A percentile compares a stretch with the other conserved stretches of the same genome.
Evolutionary conservation across 768 basidiomycete genomes (phyloP).

Genomic region (Boletus patriciae): DNA sequence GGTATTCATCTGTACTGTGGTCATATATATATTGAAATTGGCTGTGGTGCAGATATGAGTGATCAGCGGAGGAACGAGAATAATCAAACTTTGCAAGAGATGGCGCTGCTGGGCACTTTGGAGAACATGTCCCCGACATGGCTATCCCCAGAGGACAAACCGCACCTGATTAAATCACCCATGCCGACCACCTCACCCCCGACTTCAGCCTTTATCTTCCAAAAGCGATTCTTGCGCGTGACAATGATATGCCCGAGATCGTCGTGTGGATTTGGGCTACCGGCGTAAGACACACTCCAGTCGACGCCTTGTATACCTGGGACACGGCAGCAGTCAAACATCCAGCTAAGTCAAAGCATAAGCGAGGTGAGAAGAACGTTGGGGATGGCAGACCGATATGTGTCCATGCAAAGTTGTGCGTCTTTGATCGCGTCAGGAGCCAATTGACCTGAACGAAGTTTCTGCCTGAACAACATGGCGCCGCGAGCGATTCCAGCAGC

Average conservation of each 20-base stretch:
- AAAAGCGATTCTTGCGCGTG: conserved; percentile 80
- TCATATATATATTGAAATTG: conserved; percentile 74
- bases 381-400: conserved; percentile 56
- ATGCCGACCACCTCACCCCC: conserved; percentile 62
- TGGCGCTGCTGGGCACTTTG: not conserved
- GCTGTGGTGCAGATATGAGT: conserved; percentile 37
- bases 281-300: conserved; percentile 73
- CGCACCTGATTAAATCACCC: conserved; percentile 62
- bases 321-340: conserved; percentile 88
- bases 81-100: not conserved
- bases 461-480: conserved; percentile 71
- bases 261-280: conserved; percentile 27
- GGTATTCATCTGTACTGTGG: conserved; percentile 58
- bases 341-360: conserved; percentile 58
- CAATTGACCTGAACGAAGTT: conserved; percentile 64
- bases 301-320: conserved; percentile 74
- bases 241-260: conserved; percentile 80
- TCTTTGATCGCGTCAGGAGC: conserved; percentile 67
- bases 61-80: not conserved
- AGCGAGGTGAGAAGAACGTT: not conserved
- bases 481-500: conserved; percentile 72
- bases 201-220: conserved; percentile 68
- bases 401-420: conserved; percentile 81
- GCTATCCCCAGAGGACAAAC: not conserved
- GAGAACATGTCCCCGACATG: not conserved